phyloP scores from a whole-genome alignment of 1,284 basidiomycete species.

The Coniferiporia sulphurascens region DNA sequence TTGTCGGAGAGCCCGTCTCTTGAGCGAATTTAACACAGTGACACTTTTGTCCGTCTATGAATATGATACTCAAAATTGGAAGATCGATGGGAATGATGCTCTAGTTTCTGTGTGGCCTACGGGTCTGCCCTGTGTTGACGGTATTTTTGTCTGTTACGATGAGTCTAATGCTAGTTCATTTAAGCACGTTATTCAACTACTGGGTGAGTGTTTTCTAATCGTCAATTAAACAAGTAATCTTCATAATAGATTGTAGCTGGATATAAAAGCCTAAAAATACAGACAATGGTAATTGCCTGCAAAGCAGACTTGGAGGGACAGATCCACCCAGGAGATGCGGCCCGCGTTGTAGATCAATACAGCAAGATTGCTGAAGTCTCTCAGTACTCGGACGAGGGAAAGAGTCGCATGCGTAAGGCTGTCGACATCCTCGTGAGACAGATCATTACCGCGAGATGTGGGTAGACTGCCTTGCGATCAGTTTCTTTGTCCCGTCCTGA shows the following conservation, averaged over 20 bases:
- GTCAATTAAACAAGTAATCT: background rate
- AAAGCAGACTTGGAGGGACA: conserved; percentile 60
- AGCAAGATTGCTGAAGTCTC: conserved; percentile 68
- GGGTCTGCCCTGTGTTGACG: conserved; percentile 56
- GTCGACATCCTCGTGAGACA: conserved; percentile 51
- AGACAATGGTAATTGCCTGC: conserved; percentile 68
- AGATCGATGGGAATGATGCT: conserved; percentile 19
- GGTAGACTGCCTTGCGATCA: background rate
- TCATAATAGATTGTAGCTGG: conserved; percentile 37
- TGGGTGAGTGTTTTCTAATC: conserved; percentile 41
- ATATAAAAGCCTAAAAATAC: conserved; percentile 49
- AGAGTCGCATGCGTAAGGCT: conserved; percentile 56
- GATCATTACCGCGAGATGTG: conserved; percentile 5
- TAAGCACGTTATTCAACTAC: conserved; percentile 52
- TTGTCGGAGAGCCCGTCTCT: background rate
- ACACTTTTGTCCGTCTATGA: conserved; percentile 40
- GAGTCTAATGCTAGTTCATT: conserved; percentile 56
- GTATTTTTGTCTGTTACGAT: conserved; percentile 73
- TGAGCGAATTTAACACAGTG: background rate
- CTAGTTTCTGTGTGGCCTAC: conserved; percentile 33
- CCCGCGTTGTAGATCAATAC: conserved; percentile 43
- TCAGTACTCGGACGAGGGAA: conserved; percentile 43
- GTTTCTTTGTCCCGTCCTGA: background rate
- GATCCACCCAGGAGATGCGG: conserved; percentile 52
- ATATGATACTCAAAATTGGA: conserved; percentile 38